Percentiles rank a stretch among this genome's conserved stretches.
Evolutionary conservation across 2,329 filamentous ascomycete genomes (phyloP).

Genomic region (Fusarium fracticaudum): DNA sequence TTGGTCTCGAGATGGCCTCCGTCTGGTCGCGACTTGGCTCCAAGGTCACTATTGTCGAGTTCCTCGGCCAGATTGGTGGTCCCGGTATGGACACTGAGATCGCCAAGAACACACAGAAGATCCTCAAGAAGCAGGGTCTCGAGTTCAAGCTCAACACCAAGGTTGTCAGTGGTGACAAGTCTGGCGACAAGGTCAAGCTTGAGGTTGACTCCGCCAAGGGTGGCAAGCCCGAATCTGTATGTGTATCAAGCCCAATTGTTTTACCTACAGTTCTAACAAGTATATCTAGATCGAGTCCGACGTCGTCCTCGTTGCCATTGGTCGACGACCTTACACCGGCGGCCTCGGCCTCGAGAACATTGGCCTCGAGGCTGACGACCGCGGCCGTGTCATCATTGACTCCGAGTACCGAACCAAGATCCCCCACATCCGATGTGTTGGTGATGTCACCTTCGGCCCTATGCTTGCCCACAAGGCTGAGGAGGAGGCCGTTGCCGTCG

Average conservation of each 20-base stretch:
- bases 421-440: constrained; percentile 95
- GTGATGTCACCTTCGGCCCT: constrained; percentile 95
- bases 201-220: constrained; percentile 93
- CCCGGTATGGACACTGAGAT: constrained; percentile 97
- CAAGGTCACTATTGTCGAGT: constrained; percentile 98
- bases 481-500: constrained; percentile 92
- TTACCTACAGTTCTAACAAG: constrained; percentile 33
- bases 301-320: constrained; percentile 95
- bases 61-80: constrained; percentile 93
- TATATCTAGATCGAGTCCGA: constrained; percentile 84
- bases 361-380: constrained; percentile 89
- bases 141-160: constrained; percentile 99
- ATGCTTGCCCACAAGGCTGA: constrained; percentile 99
- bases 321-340: constrained; percentile 91
- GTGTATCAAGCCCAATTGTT: constrained; percentile 46
- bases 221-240: constrained; percentile 89
- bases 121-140: constrained; percentile 94
- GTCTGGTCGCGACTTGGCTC: constrained; percentile 95
- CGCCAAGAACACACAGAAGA: constrained; percentile 90
- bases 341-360: constrained; percentile 95
- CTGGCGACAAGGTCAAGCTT: constrained; percentile 80
- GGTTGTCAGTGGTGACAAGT: constrained; percentile 85
- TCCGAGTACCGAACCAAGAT: constrained; percentile 98
- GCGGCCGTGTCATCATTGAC: constrained; percentile 95
- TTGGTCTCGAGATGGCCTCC: constrained; percentile 97